Percentiles rank a stretch among this genome's conserved stretches.
These are phyloP conservation scores for Cinchona pubescens DNA, from an alignment of 257 asterid species.

Conservation along the genomic window DNA sequence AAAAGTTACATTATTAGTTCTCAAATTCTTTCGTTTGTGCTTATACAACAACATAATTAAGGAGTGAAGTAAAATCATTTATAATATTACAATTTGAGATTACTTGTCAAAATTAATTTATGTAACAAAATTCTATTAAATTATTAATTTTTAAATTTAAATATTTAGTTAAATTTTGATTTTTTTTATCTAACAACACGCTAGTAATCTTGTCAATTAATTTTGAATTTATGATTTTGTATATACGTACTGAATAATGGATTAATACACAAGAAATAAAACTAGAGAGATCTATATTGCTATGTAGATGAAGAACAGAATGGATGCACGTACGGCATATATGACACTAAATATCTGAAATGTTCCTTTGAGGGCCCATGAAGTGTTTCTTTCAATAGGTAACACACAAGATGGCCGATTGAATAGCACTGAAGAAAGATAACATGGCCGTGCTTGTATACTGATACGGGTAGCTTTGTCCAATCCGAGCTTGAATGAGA, in stretches of 20 bases:
- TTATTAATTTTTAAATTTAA: no score
- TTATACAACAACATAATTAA: not conserved
- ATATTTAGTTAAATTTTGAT: no score
- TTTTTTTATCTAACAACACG: no score
- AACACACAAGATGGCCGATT: conserved; percentile 44
- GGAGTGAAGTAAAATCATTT: not conserved
- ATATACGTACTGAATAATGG: no score
- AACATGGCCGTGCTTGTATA: conserved; percentile 69
- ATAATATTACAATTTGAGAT: no score
- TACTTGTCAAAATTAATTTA: no score
- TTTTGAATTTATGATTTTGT: no score
- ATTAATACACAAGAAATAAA: no score
- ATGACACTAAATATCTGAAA: conserved; percentile 43
- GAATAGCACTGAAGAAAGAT: conserved; percentile 63
- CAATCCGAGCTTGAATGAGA: conserved; percentile 55
- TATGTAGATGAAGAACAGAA: not conserved
- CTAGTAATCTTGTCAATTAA: no score
- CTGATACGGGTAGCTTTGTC: conserved; percentile 47
- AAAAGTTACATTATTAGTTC: not conserved
- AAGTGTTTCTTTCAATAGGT: conserved; percentile 38
- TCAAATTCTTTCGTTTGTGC: not conserved
- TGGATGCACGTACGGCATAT: conserved; percentile 45
- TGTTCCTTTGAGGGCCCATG: conserved; percentile 54
- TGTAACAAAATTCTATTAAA: no score
- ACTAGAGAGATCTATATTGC: not conserved